Evolutionary conservation across 2,329 filamentous ascomycete genomes (phyloP), one percentile per base, ranked within the genome.

Genomic region (Colletotrichum spaethianum): DNA sequence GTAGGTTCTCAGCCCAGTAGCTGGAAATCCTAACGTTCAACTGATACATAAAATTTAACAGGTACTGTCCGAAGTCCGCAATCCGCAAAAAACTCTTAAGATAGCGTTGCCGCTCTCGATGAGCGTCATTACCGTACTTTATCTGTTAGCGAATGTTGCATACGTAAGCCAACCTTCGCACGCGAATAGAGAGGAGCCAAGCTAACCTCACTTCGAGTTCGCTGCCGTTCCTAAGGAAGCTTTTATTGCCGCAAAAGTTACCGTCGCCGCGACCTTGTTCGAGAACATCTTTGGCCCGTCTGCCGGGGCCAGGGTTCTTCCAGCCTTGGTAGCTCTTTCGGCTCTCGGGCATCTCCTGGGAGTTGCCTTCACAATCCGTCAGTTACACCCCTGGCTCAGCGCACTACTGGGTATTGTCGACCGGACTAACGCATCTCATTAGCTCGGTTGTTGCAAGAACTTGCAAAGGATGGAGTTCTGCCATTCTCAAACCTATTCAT

Each of bases 401-500:
- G 9, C 7, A 20, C 16, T 7, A n/a, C 18, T 23, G 12, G 7
- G 16, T 46, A 33, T 20, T 20, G 33, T 33, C 0, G 42, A 8
- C 2, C 0, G 7, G 38, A 18, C 65, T 46, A 38, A 67, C 28
- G 31, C 4, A 12, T 0, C 0, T 5, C 14, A 7, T 18, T 6
- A 72, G 70, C 70, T n/a, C 75, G 76, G 4, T 59, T 77, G 11
- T 72, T 77, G 4, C 76, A 77, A 36, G 75, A 77, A 42, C 70
- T 76, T 18, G 61, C 70, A 1, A 73, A 73, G 57, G 67, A 73
- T 16, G 67, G 70, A 4, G 70, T 70, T 2, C 42, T 77, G 18
- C 76, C 76, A 9, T 77, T 77, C n/a, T 72, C 75, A 11, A 70
- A 77, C 53, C 28, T 77, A 9, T 75, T 76, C 11, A 77, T 77